Percentiles rank a stretch among this genome's conserved stretches.
Conservation (phyloP, 2,329 filamentous ascomycete species). For the Juglanconis sp. region DNA sequence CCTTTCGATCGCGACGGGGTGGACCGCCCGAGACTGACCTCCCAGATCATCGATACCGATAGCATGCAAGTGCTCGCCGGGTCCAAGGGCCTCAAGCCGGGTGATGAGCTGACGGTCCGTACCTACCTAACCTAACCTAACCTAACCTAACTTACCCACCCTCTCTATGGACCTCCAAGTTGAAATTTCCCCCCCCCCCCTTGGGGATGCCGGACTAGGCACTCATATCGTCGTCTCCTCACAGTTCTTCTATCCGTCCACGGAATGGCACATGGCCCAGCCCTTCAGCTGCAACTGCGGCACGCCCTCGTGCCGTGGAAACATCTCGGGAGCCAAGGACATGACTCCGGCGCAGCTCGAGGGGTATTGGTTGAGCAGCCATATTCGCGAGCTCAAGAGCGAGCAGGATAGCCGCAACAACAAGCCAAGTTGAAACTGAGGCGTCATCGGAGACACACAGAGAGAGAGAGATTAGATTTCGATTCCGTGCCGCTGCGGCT, state of each 20-base stretch:
- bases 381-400: slow-evolving; percentile 55
- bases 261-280: slow-evolving; percentile 73
- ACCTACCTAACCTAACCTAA: background rate
- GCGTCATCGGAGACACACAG: no score
- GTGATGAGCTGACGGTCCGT: slow-evolving; percentile 56
- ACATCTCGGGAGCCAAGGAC: slow-evolving; percentile 60
- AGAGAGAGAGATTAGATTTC: no score
- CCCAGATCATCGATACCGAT: slow-evolving; percentile 58
- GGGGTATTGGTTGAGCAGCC: slow-evolving; percentile 59
- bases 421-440: background rate
- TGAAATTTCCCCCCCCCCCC: background rate
- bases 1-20: no score
- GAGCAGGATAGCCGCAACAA: slow-evolving; percentile 29
- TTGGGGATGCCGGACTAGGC: no score
- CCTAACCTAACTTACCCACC: no score
- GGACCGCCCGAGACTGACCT: background rate
- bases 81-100: slow-evolving; percentile 49
- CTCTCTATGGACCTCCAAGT: no score
- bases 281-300: slow-evolving; percentile 65
- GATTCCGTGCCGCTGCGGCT: no score
- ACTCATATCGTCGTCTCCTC: background rate
- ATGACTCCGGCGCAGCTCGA: slow-evolving; percentile 53
- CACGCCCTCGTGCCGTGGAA: slow-evolving; percentile 54
- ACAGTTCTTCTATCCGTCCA: slow-evolving; percentile 72
- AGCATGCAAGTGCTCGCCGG: slow-evolving; percentile 57